Evolutionary conservation across 768 basidiomycete species (phyloP).

Genomic region (Panellus pusillus): DNA sequence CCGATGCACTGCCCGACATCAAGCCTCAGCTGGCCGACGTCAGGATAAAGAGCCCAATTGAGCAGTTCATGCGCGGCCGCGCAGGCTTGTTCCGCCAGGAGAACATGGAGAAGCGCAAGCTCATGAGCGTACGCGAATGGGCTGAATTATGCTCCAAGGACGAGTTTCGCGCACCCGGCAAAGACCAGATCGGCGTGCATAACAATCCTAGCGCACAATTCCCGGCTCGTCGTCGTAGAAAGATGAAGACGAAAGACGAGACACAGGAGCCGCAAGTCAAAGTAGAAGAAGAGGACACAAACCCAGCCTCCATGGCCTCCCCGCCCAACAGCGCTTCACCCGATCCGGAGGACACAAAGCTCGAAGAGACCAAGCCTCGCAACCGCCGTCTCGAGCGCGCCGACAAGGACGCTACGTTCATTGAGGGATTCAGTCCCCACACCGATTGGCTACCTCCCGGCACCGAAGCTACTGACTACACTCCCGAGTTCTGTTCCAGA

Average conservation of each 20-base stretch:
- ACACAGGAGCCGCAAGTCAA: conserved; percentile 54
- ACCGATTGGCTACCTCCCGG: conserved; percentile 79
- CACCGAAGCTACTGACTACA: conserved; percentile 77
- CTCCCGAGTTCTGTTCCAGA: conserved; percentile 81
- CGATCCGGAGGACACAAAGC: conserved; percentile 23
- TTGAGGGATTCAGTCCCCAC: conserved; percentile 69
- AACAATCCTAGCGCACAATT: conserved; percentile 29
- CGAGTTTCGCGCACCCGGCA: conserved; percentile 72
- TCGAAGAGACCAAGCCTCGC: conserved; percentile 13
- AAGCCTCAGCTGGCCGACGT: conserved; percentile 69
- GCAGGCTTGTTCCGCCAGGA: conserved; percentile 87
- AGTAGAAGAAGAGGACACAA: conserved; percentile 24
- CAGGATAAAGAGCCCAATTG: conserved; percentile 87
- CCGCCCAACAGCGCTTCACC: conserved; percentile 44
- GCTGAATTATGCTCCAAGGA: conserved; percentile 71
- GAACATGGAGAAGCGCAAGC: conserved; percentile 85
- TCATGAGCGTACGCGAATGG: conserved; percentile 89
- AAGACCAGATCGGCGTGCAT: conserved; percentile 63
- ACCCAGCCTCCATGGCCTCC: conserved; percentile 29
- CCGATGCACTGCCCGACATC: conserved; percentile 68
- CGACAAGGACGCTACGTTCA: conserved; percentile 52
- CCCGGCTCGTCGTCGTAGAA: conserved; percentile 38
- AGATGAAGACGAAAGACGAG: conserved; percentile 37
- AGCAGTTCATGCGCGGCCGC: conserved; percentile 87
- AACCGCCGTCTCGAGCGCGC: conserved; percentile 46